phyloP scores from a whole-genome alignment of 768 basidiomycete species.

The Tubosaeta sp. region DNA sequence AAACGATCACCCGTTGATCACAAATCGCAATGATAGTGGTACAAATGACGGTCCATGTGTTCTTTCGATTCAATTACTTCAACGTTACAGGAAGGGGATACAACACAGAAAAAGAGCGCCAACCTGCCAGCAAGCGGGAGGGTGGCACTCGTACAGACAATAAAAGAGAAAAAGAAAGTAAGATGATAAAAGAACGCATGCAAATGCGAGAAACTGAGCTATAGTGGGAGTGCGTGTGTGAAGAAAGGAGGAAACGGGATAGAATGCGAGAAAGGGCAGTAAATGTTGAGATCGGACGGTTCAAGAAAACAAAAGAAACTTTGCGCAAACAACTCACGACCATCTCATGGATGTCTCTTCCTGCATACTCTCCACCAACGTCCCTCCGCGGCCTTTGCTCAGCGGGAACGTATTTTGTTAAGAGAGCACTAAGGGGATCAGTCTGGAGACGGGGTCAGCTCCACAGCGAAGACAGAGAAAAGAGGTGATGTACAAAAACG shows the following conservation, averaged over 20 bases:
- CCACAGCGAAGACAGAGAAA: not conserved
- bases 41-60: not conserved
- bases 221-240: slow-evolving; percentile 13
- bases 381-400: slow-evolving; percentile 73
- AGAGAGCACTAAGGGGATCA: slow-evolving; percentile 74
- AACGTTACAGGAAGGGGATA: slow-evolving; percentile 16
- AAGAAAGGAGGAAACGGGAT: slow-evolving; percentile 3
- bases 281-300: slow-evolving; percentile 1
- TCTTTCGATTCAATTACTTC: slow-evolving; percentile 18
- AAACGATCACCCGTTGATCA: slow-evolving; percentile 1
- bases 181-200: slow-evolving; percentile 16
- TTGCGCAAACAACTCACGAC: slow-evolving; percentile 54
- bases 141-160: slow-evolving; percentile 23
- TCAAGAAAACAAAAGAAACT: slow-evolving; percentile 8
- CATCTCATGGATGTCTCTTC: slow-evolving; percentile 69
- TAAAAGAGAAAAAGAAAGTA: slow-evolving; percentile 14
- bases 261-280: slow-evolving; percentile 8
- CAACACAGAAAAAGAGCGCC: slow-evolving; percentile 18
- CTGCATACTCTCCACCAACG: slow-evolving; percentile 68
- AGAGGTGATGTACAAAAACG: slow-evolving; percentile 1
- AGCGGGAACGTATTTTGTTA: slow-evolving; percentile 81
- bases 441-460: slow-evolving; percentile 46
- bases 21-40: not conserved
- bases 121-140: slow-evolving; percentile 1
- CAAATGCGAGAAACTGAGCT: slow-evolving; percentile 20